These are phyloP conservation scores for Arthromyces matolae DNA, from an alignment of 768 basidiomycete genomes.

Conservation along the genomic window DNA sequence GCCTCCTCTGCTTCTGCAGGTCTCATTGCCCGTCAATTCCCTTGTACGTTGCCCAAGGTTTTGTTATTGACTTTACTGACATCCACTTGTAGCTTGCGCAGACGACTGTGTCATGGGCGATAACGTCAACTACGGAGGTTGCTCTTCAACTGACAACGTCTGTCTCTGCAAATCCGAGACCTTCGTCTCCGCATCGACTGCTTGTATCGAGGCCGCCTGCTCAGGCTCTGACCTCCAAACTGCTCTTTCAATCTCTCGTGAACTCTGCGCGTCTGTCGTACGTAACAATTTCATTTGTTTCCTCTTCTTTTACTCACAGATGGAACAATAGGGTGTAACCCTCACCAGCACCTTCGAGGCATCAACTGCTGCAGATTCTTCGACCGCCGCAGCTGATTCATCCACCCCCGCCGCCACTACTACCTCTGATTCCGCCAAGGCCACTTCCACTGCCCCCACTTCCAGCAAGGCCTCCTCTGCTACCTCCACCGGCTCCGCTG, in stretches of 20 bases:
- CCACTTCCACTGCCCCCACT: conserved; percentile 11
- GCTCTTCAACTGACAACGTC: conserved; percentile 43
- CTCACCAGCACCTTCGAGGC: conserved; percentile 33
- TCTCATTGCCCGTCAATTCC: conserved; percentile 35
- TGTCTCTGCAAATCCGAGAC: conserved; percentile 54
- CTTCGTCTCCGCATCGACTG: conserved; percentile 44
- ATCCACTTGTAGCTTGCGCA: conserved; percentile 44
- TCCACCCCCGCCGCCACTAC: conserved; percentile 3
- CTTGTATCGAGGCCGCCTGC: conserved; percentile 50
- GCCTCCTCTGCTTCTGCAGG: conserved; percentile 35
- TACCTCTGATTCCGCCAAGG: conserved; percentile 9
- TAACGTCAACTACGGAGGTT: conserved; percentile 40
- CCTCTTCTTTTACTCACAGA: no score
- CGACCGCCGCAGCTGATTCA: conserved; percentile 1
- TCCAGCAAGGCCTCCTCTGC: not conserved
- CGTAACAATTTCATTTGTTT: conserved; percentile 19
- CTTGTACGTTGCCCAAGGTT: conserved; percentile 27
- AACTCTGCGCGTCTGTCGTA: conserved; percentile 48
- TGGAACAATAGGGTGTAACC: conserved; percentile 55
- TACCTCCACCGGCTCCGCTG: not conserved
- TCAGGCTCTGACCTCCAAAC: conserved; percentile 38
- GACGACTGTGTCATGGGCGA: conserved; percentile 37
- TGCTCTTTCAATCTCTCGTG: conserved; percentile 39
- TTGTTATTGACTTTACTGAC: not conserved
- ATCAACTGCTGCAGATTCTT: conserved; percentile 2